A percentile compares a stretch with the other conserved stretches of the same genome.
Evolutionary conservation across 192 early-diverging fungal genomes (phyloP).

Genomic region (Lobosporangium transversale): DNA sequence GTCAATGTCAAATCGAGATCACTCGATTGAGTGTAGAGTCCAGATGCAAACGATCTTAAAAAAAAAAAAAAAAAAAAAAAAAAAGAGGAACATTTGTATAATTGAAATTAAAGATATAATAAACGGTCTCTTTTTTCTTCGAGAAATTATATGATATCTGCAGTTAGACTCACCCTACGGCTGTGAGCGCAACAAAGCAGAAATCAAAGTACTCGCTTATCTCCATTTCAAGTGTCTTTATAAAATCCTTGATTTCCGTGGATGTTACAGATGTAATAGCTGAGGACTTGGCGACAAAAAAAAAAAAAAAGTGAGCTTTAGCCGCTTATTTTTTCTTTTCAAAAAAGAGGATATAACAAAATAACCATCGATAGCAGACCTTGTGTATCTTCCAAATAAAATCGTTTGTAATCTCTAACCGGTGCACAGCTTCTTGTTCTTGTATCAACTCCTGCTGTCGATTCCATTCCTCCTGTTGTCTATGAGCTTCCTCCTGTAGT

Average conservation of each 20-base stretch:
- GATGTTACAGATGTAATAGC: neutral
- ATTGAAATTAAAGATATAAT: neutral
- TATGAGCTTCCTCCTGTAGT: slow-evolving; percentile 4
- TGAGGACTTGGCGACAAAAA: slow-evolving; percentile 6
- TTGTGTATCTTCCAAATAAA: slow-evolving; percentile 50
- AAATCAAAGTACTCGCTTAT: slow-evolving; percentile 40
- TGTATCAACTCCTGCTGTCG: slow-evolving; percentile 30
- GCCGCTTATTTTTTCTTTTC: neutral
- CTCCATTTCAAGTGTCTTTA: slow-evolving; percentile 33
- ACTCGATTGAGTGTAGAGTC: slow-evolving; percentile 20
- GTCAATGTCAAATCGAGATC: slow-evolving; percentile 38
- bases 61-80: neutral
- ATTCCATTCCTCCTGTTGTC: slow-evolving; percentile 41
- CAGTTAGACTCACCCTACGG: slow-evolving; percentile 20
- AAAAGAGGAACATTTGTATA: neutral
- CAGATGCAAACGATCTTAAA: slow-evolving; percentile 24
- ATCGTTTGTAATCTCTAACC: slow-evolving; percentile 16
- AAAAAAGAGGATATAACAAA: neutral
- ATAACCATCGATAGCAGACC: slow-evolving; percentile 9
- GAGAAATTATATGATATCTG: neutral
- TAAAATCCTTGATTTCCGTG: slow-evolving; percentile 9
- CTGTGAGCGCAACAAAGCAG: slow-evolving; percentile 28
- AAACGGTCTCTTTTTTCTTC: too few species aligned
- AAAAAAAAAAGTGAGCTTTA: neutral
- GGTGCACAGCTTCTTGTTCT: slow-evolving; percentile 15